Conservation (phyloP, 106 monocot species). For the Dioscorea dumetorum region DNA sequence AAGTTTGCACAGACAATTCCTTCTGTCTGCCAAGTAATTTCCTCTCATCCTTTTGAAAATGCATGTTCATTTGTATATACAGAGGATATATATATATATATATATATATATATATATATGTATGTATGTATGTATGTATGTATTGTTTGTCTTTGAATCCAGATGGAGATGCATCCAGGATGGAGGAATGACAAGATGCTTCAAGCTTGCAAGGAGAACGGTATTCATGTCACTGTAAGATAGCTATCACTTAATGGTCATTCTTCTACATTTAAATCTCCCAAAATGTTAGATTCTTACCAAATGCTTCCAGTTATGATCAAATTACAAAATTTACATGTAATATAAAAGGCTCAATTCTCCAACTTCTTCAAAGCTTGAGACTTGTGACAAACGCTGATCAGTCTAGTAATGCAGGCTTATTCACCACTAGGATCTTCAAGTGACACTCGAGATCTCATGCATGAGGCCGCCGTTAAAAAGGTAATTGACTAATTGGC, state of each 20-base stretch:
- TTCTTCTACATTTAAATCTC: too few species aligned
- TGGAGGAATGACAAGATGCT: constrained; percentile 57
- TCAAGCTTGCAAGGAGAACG: constrained; percentile 38
- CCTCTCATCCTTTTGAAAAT: background rate
- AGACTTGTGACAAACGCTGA: too few species aligned
- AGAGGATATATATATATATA: too few species aligned
- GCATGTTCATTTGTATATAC: too few species aligned
- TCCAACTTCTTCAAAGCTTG: too few species aligned
- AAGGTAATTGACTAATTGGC: constrained; percentile 12
- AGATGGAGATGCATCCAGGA: constrained; percentile 69
- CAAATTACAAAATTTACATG: too few species aligned
- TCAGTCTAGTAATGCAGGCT: constrained; percentile 22
- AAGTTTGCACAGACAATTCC: constrained; percentile 29
- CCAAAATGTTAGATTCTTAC: too few species aligned
- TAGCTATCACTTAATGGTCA: background rate
- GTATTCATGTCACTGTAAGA: constrained; percentile 33
- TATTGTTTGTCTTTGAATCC: background rate
- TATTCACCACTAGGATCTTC: constrained; percentile 49
- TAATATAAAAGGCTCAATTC: too few species aligned
- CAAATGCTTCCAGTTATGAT: too few species aligned
- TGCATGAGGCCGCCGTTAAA: constrained; percentile 29
- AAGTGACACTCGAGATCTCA: constrained; percentile 12
- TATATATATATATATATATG: too few species aligned
- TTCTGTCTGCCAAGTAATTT: constrained; percentile 40
- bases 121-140: too few species aligned